These are phyloP conservation scores for Prunus dulcis DNA, from an alignment of 306 rosid species.

Conservation along the genomic window DNA sequence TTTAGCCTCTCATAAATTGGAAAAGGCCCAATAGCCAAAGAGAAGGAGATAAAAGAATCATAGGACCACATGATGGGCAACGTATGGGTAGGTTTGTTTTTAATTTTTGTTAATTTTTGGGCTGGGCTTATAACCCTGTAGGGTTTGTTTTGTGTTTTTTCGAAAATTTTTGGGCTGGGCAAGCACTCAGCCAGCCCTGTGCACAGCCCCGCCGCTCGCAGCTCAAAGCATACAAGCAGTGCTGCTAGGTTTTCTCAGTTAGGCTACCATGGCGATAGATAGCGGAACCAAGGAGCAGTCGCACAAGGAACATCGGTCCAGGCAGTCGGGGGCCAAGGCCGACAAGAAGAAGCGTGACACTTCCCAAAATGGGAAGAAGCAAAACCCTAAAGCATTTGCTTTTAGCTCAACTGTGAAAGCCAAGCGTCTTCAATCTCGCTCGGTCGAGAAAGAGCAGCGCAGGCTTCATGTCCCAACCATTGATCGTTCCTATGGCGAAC, in stretches of 20 bases:
- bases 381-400: slow-evolving; percentile 82
- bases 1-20: too few species aligned
- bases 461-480: slow-evolving; percentile 74
- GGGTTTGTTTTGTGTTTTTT: fast-evolving
- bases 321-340: slow-evolving; percentile 66
- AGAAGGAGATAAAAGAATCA: too few species aligned
- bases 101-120: too few species aligned
- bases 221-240: not conserved
- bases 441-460: slow-evolving; percentile 97
- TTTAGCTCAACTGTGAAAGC: slow-evolving; percentile 71
- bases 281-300: slow-evolving; percentile 53
- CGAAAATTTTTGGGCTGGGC: too few species aligned
- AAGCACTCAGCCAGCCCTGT: too few species aligned
- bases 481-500: slow-evolving; percentile 80
- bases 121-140: too few species aligned
- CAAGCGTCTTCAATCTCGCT: slow-evolving; percentile 75
- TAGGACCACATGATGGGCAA: too few species aligned
- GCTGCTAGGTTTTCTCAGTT: not conserved
- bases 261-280: slow-evolving; percentile 45
- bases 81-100: too few species aligned
- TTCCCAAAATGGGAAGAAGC: slow-evolving; percentile 39
- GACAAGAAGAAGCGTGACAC: slow-evolving; percentile 47
- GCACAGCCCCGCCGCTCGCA: too few species aligned
- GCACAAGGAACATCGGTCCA: slow-evolving; percentile 67
- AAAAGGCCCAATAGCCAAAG: too few species aligned